A percentile compares a stretch with the other conserved stretches of the same genome.
Evolutionary conservation across 2,329 filamentous ascomycete genomes (phyloP).

Genomic region (Botryosphaeria agaves): DNA sequence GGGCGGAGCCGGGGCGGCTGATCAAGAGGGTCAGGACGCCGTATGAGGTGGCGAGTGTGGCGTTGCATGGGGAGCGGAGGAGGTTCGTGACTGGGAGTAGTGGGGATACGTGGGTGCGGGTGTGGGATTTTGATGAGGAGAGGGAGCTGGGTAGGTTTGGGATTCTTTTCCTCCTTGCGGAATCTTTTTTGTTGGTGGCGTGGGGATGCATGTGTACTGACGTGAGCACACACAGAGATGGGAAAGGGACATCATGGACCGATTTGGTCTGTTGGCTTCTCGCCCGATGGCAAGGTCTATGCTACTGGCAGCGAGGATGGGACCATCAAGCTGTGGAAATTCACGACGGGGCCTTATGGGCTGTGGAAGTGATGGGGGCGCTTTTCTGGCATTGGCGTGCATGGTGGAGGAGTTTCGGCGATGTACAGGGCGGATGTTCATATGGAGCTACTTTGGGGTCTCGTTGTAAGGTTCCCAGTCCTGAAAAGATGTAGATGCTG

Average conservation of each 20-base stretch:
- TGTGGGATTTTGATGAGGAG: slow-evolving; percentile 76
- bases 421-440: too few species aligned
- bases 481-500: too few species aligned
- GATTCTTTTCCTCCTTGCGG: too few species aligned
- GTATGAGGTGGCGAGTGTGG: slow-evolving; percentile 82
- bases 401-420: too few species aligned
- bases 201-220: too few species aligned
- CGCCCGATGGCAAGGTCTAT: slow-evolving; percentile 88
- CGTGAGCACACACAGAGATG: slow-evolving; percentile 57
- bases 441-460: too few species aligned
- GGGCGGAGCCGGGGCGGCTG: slow-evolving; percentile 45
- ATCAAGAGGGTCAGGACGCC: slow-evolving; percentile 67
- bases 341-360: slow-evolving; percentile 45
- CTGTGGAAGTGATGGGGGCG: slow-evolving; percentile 52
- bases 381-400: too few species aligned
- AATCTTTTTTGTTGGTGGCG: too few species aligned
- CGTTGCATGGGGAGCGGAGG: slow-evolving; percentile 62
- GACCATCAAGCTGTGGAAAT: slow-evolving; percentile 83
- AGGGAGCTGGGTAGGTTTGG: slow-evolving; percentile 49
- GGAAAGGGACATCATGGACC: slow-evolving; percentile 96
- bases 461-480: too few species aligned
- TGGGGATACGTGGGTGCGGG: slow-evolving; percentile 89
- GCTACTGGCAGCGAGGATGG: slow-evolving; percentile 94
- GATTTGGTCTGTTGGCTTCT: slow-evolving; percentile 91
- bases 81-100: slow-evolving; percentile 83